phyloP scores from a whole-genome alignment of 805 yeast genomes.

The Metschnikowia lunata region DNA sequence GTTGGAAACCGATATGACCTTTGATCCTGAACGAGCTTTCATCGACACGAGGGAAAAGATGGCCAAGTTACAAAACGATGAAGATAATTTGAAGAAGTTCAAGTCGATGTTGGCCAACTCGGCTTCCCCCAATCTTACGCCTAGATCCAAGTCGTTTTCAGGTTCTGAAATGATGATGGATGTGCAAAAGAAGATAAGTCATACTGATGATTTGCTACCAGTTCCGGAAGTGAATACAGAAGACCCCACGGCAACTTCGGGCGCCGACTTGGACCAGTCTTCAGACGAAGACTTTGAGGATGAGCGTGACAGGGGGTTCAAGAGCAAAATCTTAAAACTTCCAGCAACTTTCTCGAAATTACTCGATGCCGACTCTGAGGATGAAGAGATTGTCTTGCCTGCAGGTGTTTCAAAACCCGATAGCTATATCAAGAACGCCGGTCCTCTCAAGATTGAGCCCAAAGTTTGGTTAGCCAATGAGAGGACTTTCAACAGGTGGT shows the following conservation, averaged over 20 bases:
- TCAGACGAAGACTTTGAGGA: constrained; percentile 33
- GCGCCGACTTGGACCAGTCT: constrained; percentile 23
- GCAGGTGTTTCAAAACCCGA: constrained; percentile 85
- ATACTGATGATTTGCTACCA: constrained; percentile 8
- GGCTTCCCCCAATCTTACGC: constrained; percentile 23
- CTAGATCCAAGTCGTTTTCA: constrained; percentile 38
- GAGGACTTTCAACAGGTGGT: constrained; percentile 94
- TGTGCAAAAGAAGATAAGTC: constrained; percentile 3
- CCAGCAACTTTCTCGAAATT: constrained; percentile 34
- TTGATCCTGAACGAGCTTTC: constrained; percentile 74
- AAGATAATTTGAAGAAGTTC: constrained; percentile 42
- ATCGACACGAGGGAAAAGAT: constrained; percentile 58
- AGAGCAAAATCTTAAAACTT: constrained; percentile 22
- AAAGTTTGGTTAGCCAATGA: constrained; percentile 99
- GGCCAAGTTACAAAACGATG: constrained; percentile 44
- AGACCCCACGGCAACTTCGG: constrained; percentile 14
- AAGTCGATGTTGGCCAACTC: constrained; percentile 34
- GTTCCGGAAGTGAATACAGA: constrained; percentile 10
- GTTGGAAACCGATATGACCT: constrained; percentile 54
- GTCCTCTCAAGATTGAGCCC: constrained; percentile 92
- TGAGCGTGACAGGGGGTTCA: constrained; percentile 10
- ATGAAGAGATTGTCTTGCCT: constrained; percentile 75
- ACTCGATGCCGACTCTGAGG: constrained; percentile 75
- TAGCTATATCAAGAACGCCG: constrained; percentile 75
- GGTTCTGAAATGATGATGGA: constrained; percentile 27